These are phyloP conservation scores for Chlorella vulgaris DNA, from an alignment of 139 green algal species.

Conservation along the genomic window DNA sequence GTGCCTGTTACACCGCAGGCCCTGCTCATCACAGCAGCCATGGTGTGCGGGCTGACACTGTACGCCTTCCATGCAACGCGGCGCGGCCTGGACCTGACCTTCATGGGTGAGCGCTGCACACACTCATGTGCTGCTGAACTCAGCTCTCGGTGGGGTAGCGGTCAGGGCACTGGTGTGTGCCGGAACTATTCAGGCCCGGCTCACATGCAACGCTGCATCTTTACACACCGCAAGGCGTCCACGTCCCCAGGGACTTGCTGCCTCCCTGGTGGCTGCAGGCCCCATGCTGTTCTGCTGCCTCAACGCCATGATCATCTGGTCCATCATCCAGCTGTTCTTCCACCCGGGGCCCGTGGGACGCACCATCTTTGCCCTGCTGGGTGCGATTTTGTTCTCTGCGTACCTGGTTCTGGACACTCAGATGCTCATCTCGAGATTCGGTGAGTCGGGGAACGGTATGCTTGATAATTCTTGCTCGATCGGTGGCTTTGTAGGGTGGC, in stretches of 20 bases:
- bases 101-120: conserved; percentile 16
- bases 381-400: conserved; percentile 63
- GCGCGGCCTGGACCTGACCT: conserved; percentile 61
- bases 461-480: no score
- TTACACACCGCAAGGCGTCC: no score
- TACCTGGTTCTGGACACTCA: conserved; percentile 18
- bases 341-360: conserved; percentile 38
- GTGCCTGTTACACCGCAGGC: conserved; percentile 22
- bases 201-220: no score
- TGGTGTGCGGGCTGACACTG: conserved; percentile 49
- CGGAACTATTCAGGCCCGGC: neutral
- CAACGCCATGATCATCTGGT: conserved; percentile 55
- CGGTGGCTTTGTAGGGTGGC: no score
- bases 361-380: conserved; percentile 66
- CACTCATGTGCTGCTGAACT: neutral
- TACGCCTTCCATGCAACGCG: conserved; percentile 74
- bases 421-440: conserved; percentile 25
- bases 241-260: no score
- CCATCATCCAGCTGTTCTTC: conserved; percentile 75
- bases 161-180: neutral
- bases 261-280: conserved; percentile 30
- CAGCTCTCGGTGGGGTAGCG: neutral
- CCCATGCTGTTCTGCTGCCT: conserved; percentile 72
- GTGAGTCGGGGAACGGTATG: no score
- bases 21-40: conserved; percentile 38